These are phyloP conservation scores for Verticillium dahliae DNA, from an alignment of 2,329 filamentous ascomycete species.

Conservation along the genomic window DNA sequence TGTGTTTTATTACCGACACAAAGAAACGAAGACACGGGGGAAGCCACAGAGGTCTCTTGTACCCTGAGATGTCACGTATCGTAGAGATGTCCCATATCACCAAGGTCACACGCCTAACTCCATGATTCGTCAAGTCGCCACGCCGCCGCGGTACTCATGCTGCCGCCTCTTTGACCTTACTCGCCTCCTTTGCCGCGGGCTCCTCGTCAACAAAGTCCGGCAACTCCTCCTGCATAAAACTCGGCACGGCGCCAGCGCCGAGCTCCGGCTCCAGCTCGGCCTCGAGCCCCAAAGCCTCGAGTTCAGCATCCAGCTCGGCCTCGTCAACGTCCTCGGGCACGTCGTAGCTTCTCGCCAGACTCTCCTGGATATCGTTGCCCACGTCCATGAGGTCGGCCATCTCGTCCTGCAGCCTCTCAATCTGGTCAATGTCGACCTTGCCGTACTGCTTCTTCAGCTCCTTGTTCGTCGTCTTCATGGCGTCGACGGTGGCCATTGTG, in stretches of 20 bases:
- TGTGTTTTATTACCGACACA: too few relatives aligned
- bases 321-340: slow-evolving; percentile 96
- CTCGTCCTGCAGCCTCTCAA: slow-evolving; percentile 95
- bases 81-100: neutral
- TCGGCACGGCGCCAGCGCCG: slow-evolving; percentile 58
- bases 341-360: slow-evolving; percentile 83
- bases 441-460: slow-evolving; percentile 89
- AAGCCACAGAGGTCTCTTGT: neutral
- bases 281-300: slow-evolving; percentile 91
- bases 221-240: slow-evolving; percentile 83
- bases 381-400: slow-evolving; percentile 98
- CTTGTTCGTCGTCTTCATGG: slow-evolving; percentile 95
- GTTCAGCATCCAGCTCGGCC: slow-evolving; percentile 88
- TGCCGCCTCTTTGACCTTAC: slow-evolving; percentile 80
- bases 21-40: too few relatives aligned
- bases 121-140: neutral
- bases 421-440: slow-evolving; percentile 95
- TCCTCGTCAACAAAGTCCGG: slow-evolving; percentile 92
- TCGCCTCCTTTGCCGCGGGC: slow-evolving; percentile 50
- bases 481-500: slow-evolving; percentile 96
- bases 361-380: slow-evolving; percentile 97
- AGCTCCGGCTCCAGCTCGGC: slow-evolving; percentile 76
- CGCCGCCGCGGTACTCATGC: slow-evolving; percentile 27
- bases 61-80: neutral
- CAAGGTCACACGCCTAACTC: neutral